phyloP scores from a whole-genome alignment of 108 stramenopile genomes.

The Seminavis robusta region DNA sequence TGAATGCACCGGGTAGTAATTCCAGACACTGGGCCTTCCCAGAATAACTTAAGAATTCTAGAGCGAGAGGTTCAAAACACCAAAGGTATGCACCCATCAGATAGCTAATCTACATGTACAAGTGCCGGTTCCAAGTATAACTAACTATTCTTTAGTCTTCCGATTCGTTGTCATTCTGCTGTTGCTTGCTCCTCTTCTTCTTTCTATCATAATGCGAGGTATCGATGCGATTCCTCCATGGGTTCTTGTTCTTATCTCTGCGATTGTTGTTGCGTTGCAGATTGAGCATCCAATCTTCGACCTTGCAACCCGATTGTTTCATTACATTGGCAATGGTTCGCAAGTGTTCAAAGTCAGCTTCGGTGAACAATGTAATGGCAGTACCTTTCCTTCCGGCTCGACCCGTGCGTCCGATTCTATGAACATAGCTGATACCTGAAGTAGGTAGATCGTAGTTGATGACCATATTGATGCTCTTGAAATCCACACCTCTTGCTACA shows the following conservation, averaged over 20 bases:
- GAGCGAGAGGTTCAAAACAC: no score
- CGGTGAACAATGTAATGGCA: conserved; percentile 97
- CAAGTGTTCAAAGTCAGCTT: conserved; percentile 81
- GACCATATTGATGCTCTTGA: conserved; percentile 95
- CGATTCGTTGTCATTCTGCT: no score
- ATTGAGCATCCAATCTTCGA: conserved; percentile 92
- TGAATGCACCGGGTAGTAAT: background rate
- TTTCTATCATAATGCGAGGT: conserved; percentile 77
- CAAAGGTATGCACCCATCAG: no score
- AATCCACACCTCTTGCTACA: conserved; percentile 97
- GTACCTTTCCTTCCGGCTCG: conserved; percentile 89
- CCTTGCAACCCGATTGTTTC: conserved; percentile 88
- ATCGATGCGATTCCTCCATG: conserved; percentile 54
- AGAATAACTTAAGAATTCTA: no score
- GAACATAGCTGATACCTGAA: conserved; percentile 91
- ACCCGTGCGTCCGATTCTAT: conserved; percentile 96
- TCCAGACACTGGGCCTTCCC: no score
- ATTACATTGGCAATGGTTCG: conserved; percentile 95
- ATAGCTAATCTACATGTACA: no score
- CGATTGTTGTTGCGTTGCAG: conserved; percentile 33
- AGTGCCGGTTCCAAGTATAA: no score
- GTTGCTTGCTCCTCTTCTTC: conserved; percentile 45
- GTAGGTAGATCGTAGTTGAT: conserved; percentile 96
- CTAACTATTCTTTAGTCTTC: no score
- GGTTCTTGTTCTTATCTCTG: conserved; percentile 20